Evolutionary conservation across 306 rosid species (phyloP), one percentile per base, ranked within the genome.

Genomic region (Astragalus membranaceus): DNA sequence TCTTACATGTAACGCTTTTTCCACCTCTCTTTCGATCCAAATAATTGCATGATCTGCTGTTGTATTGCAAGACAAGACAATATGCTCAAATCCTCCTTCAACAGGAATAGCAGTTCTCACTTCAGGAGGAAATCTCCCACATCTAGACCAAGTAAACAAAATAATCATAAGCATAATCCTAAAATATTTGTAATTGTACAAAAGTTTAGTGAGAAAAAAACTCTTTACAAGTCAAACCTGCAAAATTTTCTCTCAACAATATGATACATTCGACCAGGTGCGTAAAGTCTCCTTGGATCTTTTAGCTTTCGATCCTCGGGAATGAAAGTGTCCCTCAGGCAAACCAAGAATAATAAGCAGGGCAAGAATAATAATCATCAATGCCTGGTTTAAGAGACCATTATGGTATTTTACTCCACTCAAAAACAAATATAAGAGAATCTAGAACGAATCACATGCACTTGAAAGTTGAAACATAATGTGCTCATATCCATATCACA

Each of bases 41-140:
- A 94, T 37, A 72, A 94, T 87, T 72, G 64, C 98, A 59, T 94
- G 98, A 78, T 94, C 98, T 4, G 97, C 48, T 11, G 96, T 88
- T 48, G 97, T 83, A 76, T 90, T 85, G 67, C 97, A 90, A 7
- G 97, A 90, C 87, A 94, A 79, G 74, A 94, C 98, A 50, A 94
- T 94, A 80, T 90, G 98, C 85, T 94, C 98, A 80, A 94, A 94
- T 85, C 98, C 87, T 78, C 96, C 98, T n/a, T 94, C 98, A 67
- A 94, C 98, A 7, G 98, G 98, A 87, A 94, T 88, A 51, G 96
- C 98, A 12, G 98, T 90, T 78, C 96, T 87, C 65, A 94, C 87
- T 74, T 88, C 97, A 11, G 98, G 98, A 77, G 98, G 98, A 86
- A 77, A 94, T 85, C 98, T 88, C 74, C 97, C 98, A 75, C 98